Conservation (phyloP, 495 filamentous ascomycete genomes). For the Xylaria sp. region DNA sequence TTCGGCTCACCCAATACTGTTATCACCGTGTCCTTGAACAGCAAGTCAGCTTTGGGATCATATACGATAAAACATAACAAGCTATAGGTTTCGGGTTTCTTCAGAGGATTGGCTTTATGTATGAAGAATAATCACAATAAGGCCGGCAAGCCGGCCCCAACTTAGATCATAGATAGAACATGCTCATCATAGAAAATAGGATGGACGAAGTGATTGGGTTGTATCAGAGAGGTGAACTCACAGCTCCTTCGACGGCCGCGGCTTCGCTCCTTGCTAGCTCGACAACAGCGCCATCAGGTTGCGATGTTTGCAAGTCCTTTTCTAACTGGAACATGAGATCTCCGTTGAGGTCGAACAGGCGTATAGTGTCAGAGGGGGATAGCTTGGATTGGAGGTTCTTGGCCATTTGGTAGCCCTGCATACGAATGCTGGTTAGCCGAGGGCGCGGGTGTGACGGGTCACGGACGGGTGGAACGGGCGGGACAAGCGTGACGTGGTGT, state of each 20-base stretch:
- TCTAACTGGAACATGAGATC: constrained; percentile 65
- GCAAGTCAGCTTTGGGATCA: constrained; percentile 29
- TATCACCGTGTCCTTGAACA: constrained; percentile 70
- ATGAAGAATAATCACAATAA: constrained; percentile 59
- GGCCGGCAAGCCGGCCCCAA: constrained; percentile 50
- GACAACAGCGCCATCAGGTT: constrained; percentile 58
- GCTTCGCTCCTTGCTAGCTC: constrained; percentile 63
- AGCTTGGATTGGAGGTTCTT: constrained; percentile 82
- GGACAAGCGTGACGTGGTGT: too few relatives aligned
- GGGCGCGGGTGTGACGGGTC: background rate
- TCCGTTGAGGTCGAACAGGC: constrained; percentile 77
- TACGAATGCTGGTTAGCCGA: background rate
- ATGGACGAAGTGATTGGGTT: constrained; percentile 7
- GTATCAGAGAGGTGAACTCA: constrained; percentile 54
- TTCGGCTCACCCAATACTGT: constrained; percentile 82
- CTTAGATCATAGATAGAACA: constrained; percentile 71
- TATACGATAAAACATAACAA: constrained; percentile 5
- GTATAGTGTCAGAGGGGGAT: constrained; percentile 68
- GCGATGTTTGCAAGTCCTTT: constrained; percentile 61
- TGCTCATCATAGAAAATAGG: constrained; percentile 55
- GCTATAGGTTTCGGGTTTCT: constrained; percentile 27
- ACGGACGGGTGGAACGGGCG: too few relatives aligned
- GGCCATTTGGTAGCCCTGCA: constrained; percentile 83
- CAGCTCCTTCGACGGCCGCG: constrained; percentile 74
- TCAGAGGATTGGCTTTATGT: constrained; percentile 74